Evolutionary conservation across 371 early-diverging fungal genomes (phyloP).

Genomic region (Chytridium lagenaria): DNA sequence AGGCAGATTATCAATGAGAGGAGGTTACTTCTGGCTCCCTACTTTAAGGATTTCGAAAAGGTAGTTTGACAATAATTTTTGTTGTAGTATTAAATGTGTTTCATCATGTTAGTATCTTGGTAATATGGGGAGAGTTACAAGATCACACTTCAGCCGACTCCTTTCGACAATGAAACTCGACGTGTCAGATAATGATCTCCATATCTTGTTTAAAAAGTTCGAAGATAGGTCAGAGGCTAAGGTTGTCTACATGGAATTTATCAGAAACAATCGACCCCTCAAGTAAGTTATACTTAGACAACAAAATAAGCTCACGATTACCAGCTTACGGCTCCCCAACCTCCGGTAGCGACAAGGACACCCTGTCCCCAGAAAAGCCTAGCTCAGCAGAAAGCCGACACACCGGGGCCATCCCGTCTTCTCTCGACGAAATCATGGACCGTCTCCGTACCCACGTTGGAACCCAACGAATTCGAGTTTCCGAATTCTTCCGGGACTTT

Average conservation of each 20-base stretch:
- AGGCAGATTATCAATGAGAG: slow-evolving; percentile 46
- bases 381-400: no score
- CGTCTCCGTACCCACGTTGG: slow-evolving; percentile 44
- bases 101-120: slow-evolving; percentile 35
- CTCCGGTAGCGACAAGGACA: no score
- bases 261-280: slow-evolving; percentile 53
- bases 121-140: slow-evolving; percentile 49
- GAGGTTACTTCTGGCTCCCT: slow-evolving; percentile 48
- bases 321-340: no score
- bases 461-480: slow-evolving; percentile 50
- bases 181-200: slow-evolving; percentile 54
- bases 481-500: slow-evolving; percentile 59
- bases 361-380: no score
- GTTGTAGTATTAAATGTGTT: no score
- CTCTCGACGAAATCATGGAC: slow-evolving; percentile 28
- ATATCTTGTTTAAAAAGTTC: slow-evolving; percentile 56
- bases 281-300: no score
- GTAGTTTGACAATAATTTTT: slow-evolving; percentile 13
- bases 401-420: no score
- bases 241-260: slow-evolving; percentile 58
- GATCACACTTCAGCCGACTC: slow-evolving; percentile 57
- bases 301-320: no score
- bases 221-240: slow-evolving; percentile 46
- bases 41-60: slow-evolving; percentile 56
- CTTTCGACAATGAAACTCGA: slow-evolving; percentile 53